Evolutionary conservation across 176 grass and related monocot species (phyloP), one percentile per base, ranked within the genome.

Genomic region (Paspalum vaginatum): DNA sequence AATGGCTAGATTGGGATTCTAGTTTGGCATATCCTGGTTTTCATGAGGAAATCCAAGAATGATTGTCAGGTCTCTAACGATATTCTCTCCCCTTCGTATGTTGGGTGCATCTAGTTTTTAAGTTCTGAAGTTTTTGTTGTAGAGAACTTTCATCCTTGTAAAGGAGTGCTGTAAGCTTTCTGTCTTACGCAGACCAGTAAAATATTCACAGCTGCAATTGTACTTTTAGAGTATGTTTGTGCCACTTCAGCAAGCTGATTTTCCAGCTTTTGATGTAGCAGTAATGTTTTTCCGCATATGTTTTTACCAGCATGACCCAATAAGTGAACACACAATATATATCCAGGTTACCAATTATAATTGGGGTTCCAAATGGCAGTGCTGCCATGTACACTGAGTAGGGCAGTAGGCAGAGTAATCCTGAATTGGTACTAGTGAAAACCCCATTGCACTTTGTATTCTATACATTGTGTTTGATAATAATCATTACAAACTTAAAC

Each of bases 101-200:
- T 49, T 49, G 60, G 11, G 25, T 62, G 16, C 45, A 78, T 62
- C 25, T 63, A 63, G 44, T 77, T 77, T 48, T 62, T 15, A 15
- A 6, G 48, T 64, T 8, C 64, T 12, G 59, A 8, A 12, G 43
- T 64, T 78, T 78, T 50, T 11, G 17, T 42, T 40, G 39, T 24
- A 17, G n/a, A 45, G 54, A 18, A 20, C 14, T 60, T 45, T 32
- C 45, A 7, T 24, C 22, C 22, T 50, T 50, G 24, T 18, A 14
- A 69, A 69, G 13, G 18, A 14, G 42, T 21, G 20, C 20, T 47
- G 6, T 69, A 24, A 32, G 22, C 46, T 50, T 70, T 32, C 14
- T 27, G 22, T 46, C 20, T 68, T 45, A 8, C 11, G 45, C 42
- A 38, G 25, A 62, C 12, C 63, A 71, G 22, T 61, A 43, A 11